Evolutionary conservation across 1,284 basidiomycete genomes (phyloP).

Genomic region (Malassezia equina): DNA sequence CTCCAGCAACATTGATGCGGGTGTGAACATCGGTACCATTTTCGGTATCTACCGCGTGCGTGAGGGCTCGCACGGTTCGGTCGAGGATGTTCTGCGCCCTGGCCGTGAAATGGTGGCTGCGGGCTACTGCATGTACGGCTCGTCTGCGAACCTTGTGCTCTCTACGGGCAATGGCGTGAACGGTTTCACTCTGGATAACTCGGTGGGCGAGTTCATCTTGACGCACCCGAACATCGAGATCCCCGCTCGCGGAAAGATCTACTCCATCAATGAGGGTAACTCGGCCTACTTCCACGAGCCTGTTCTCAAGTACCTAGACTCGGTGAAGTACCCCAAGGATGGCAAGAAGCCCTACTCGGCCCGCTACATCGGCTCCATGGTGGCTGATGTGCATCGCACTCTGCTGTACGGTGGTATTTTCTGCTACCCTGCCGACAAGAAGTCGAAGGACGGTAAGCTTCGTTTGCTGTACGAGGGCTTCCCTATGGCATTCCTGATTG

Average conservation of each 20-base stretch:
- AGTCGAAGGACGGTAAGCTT: conserved; percentile 89
- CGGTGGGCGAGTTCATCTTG: conserved; percentile 84
- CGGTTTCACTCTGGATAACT: conserved; percentile 91
- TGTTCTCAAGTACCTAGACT: conserved; percentile 68
- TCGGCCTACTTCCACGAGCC: conserved; percentile 76
- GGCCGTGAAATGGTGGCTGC: conserved; percentile 97
- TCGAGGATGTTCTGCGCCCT: conserved; percentile 82
- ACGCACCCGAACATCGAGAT: conserved; percentile 96
- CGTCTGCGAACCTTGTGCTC: conserved; percentile 91
- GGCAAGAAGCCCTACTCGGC: conserved; percentile 50
- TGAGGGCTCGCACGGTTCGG: conserved; percentile 64
- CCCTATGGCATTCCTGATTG: conserved; percentile 95
- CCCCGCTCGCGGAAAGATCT: conserved; percentile 90
- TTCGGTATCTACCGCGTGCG: conserved; percentile 86
- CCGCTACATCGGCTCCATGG: conserved; percentile 96
- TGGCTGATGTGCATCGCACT: conserved; percentile 92
- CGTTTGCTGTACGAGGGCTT: conserved; percentile 94
- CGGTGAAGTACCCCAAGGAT: conserved; percentile 64
- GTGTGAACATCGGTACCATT: conserved; percentile 99
- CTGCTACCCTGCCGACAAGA: conserved; percentile 95
- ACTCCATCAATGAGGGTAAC: conserved; percentile 99
- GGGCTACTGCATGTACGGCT: conserved; percentile 75
- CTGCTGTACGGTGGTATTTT: conserved; percentile 97
- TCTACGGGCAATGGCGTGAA: conserved; percentile 93
- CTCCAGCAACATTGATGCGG: conserved; percentile 97